Base-by-base conservation (phyloP, 192 early-diverging fungal genomes). In the Coemansia sp. region DNA sequence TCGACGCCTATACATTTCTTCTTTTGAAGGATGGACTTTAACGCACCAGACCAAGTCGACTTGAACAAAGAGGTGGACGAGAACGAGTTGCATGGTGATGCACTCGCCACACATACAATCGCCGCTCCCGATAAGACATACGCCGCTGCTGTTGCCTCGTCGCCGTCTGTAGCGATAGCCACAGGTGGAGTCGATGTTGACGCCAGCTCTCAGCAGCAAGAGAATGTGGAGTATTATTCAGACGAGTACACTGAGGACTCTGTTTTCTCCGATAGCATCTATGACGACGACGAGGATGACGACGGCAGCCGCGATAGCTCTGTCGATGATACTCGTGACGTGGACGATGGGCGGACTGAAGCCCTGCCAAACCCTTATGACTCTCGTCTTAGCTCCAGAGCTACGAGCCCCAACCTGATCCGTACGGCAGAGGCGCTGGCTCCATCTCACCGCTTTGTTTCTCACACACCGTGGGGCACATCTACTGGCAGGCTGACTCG, bases 391-490 rank as follows among this genome's bases (percentile, higher is more conserved):
- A 74, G 74, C 29, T 81, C 79, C 3, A 71, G 79, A 2, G 43
- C 79, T 22, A 63, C 63, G 15, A 82, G 75, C 63, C 75, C 75
- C 22, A 74, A 60, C 24, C 22, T 47, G 12, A 65, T 71, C 2
- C 49, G 67, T 31, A 63, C 70, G 1, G 67, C 73, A 1, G 70
- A 73, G 1, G 81, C 81, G 4, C 47, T 84, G 61, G 77, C 70
- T 4, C 71, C 81, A 27, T 16, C 77, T 16, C 81, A 79, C n/a
- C 72, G 77, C 5, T 84, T 84, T 67, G 81, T 78, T 8, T 79
- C 81, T 33, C 76, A 84, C 20, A 84, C 77, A 52, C 81, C 81
- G 16, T 84, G 81, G 81, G 81, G 81, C 18, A 41, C 71, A 12
- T 73, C 81, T 1, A 79, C 81, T 0, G 81, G 81, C 0, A 47